A percentile compares a stretch with the other conserved stretches of the same genome.
phyloP scores from a whole-genome alignment of 2,329 filamentous ascomycete species.

The Beauveria rudraprayagi region DNA sequence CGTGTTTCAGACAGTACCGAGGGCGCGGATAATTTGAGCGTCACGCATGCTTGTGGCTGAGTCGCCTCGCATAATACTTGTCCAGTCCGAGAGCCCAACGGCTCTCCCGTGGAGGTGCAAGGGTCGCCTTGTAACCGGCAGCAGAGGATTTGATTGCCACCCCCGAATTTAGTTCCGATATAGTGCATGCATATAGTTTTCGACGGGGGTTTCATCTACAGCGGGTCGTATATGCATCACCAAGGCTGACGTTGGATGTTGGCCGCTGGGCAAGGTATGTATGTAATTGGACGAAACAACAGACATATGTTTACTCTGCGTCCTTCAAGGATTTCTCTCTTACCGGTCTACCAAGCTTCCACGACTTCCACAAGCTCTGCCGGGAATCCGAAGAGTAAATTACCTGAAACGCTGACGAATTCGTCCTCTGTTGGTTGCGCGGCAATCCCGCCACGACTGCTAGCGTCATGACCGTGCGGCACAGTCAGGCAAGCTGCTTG shows the following conservation, averaged over 20 bases:
- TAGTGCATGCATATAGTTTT: background rate
- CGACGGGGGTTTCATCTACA: background rate
- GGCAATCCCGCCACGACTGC: background rate
- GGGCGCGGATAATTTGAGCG: background rate
- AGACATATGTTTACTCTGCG: background rate
- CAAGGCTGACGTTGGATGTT: background rate
- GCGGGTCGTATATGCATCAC: background rate
- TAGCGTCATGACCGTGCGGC: slow-evolving; percentile 3
- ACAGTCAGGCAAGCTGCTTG: background rate
- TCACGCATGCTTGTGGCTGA: background rate
- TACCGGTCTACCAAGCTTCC: background rate
- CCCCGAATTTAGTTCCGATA: background rate
- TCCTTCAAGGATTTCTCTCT: background rate
- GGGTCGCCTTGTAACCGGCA: background rate
- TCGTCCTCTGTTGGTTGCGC: background rate
- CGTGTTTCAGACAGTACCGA: background rate
- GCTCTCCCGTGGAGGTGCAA: background rate
- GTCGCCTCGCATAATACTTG: background rate
- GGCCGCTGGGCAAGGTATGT: background rate
- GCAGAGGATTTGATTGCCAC: background rate
- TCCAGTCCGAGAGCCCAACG: background rate
- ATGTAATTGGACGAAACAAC: background rate
- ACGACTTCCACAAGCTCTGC: background rate
- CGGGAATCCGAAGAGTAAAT: background rate
- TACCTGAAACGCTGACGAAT: slow-evolving; percentile 1